Evolutionary conservation across 148 eudicot genomes (phyloP).

Genomic region (Fallopia convolvulus): DNA sequence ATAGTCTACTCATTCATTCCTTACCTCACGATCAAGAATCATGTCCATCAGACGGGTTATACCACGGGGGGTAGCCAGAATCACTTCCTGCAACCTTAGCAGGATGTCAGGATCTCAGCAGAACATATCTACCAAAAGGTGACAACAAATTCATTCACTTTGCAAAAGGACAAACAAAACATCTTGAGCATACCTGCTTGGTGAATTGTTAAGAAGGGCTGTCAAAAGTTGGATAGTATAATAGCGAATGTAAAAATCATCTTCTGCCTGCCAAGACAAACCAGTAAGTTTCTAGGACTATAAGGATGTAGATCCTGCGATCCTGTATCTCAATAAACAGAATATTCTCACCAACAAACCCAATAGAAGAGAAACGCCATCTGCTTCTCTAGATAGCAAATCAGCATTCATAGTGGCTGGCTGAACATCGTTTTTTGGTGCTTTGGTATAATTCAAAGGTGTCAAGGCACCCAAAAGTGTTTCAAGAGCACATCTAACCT

Average conservation of each 20-base stretch:
- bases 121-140: slow-evolving; percentile 7
- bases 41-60: slow-evolving; percentile 93
- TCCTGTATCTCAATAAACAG: neutral
- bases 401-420: slow-evolving; percentile 90
- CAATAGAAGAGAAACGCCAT: slow-evolving; percentile 75
- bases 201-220: slow-evolving; percentile 81
- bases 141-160: neutral
- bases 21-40: slow-evolving; percentile 99
- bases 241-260: slow-evolving; percentile 90
- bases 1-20: neutral
- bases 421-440: slow-evolving; percentile 55
- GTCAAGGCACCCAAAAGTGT: slow-evolving; percentile 85
- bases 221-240: slow-evolving; percentile 91
- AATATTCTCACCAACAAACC: slow-evolving; percentile 70
- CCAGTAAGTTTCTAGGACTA: neutral
- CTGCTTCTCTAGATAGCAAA: slow-evolving; percentile 83
- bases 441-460: slow-evolving; percentile 71
- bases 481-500: slow-evolving; percentile 96
- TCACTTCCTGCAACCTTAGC: slow-evolving; percentile 92
- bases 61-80: slow-evolving; percentile 89
- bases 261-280: slow-evolving; percentile 61
- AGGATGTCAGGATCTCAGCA: slow-evolving; percentile 17
- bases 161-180: neutral
- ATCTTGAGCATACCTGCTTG: slow-evolving; percentile 47
- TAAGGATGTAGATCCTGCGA: neutral